Base-by-base conservation (phyloP, 768 basidiomycete species). In the Rubroboletus pulcherrimus region DNA sequence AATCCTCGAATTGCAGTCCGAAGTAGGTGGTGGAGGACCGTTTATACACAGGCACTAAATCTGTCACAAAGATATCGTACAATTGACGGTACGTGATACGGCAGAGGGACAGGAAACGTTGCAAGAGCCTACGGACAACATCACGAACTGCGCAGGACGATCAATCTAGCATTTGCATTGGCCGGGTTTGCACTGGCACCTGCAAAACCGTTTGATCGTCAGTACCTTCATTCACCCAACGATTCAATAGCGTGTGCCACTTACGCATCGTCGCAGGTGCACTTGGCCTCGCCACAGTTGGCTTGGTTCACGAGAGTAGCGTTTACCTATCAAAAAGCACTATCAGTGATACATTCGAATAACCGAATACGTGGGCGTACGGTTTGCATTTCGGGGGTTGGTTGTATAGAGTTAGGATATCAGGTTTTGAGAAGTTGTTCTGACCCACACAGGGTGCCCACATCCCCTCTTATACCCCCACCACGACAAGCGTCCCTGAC, bases 121-220 rank as follows among this genome's bases (percentile, higher is more conserved):
- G 10, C 29, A 30, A 47, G 31, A 47, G 31, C 35, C 17, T 17
- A 29, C 5, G 35, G 15, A n/a, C 31, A 21, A 14, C n/a, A 30
- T 49, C 37, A 8, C 29, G 29, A 9, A 26, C 21, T 7, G 15
- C 4, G 5, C 17, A 26, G 24, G 24, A 30, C 24, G 2, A 31
- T 29, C 9, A n/a, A 48, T 47, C 3, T 34, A 60, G n/a, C 60
- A 61, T 35, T 61, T 56, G 60, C 60, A 61, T 34, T 61, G 2
- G 14, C 39, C 49, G 12, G 50, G 5, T 3, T 60, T 55, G 56
- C 63, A 64, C 37, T 65, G 14, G 55, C 63, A 65, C 7, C 63
- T 64, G 35, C 17, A 2, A 17, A 45, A 7, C 10, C 37, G 0
- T 14, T 40, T 24, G 10, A n/a, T 30, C 9, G 0, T 61, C 26